Evolutionary conservation across 2,329 filamentous ascomycete species (phyloP).

Genomic region (Hypoxylon sp.): DNA sequence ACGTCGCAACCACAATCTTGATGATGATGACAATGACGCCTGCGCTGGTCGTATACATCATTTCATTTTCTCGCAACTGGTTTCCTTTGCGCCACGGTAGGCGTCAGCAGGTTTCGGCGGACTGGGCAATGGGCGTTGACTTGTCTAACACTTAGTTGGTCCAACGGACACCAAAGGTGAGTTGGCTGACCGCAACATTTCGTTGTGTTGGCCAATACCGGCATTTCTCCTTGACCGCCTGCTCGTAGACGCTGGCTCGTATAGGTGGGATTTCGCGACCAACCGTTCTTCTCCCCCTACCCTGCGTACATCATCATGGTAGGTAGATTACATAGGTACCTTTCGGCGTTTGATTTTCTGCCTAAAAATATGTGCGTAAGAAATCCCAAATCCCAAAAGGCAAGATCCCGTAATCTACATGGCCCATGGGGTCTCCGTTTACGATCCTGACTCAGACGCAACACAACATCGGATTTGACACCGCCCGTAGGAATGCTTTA

Average conservation of each 20-base stretch:
- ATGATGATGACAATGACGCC: slow-evolving; percentile 34
- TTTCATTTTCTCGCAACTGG: slow-evolving; percentile 38
- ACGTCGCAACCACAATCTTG: slow-evolving; percentile 13
- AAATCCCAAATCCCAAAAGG: slow-evolving; percentile 39
- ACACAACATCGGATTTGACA: slow-evolving; percentile 42
- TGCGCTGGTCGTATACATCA: slow-evolving; percentile 27
- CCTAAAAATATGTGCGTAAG: slow-evolving; percentile 44
- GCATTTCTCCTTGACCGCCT: slow-evolving; percentile 46
- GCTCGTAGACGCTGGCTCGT: slow-evolving; percentile 38
- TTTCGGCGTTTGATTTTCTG: slow-evolving; percentile 50
- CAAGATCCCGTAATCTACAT: slow-evolving; percentile 38
- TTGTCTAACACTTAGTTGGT: slow-evolving; percentile 30
- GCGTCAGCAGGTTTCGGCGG: slow-evolving; percentile 36
- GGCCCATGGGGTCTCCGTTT: slow-evolving; percentile 34
- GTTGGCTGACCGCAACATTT: slow-evolving; percentile 50
- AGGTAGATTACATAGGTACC: slow-evolving; percentile 18
- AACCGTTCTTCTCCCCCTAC: slow-evolving; percentile 16
- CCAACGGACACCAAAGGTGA: slow-evolving; percentile 37
- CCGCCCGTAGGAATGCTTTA: slow-evolving; percentile 41
- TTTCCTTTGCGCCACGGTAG: slow-evolving; percentile 42
- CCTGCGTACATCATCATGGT: neutral
- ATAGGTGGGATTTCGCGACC: slow-evolving; percentile 45
- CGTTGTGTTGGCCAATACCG: slow-evolving; percentile 48
- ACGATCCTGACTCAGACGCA: slow-evolving; percentile 51
- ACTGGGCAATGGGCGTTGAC: slow-evolving; percentile 32